Evolutionary conservation across 2,329 filamentous ascomycete species (phyloP).

Genomic region (Cordyceps fumosorosea): DNA sequence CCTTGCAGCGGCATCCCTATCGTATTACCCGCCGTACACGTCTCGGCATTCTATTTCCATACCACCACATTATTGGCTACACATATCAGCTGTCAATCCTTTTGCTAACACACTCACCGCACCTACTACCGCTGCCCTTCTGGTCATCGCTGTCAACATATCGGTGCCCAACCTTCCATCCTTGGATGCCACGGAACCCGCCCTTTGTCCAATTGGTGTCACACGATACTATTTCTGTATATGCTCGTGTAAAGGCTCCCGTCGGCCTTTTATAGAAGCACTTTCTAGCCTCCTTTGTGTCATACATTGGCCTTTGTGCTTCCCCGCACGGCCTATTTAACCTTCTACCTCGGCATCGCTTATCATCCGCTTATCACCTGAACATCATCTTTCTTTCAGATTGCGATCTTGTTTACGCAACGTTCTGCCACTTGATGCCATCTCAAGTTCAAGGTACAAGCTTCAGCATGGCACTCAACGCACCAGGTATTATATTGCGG

Average conservation of each 20-base stretch:
- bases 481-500: not conserved
- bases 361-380: not conserved
- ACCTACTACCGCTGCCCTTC: not conserved
- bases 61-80: slow-evolving; percentile 1
- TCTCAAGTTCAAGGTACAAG: not conserved
- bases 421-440: not conserved
- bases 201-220: not conserved
- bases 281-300: not conserved
- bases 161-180: not conserved
- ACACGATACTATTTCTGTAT: not conserved
- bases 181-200: not conserved
- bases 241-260: not conserved
- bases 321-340: not conserved
- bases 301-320: not conserved
- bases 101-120: not conserved
- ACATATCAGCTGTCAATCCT: not conserved
- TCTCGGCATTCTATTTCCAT: slow-evolving; percentile 3
- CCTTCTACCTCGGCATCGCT: slow-evolving; percentile 3
- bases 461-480: slow-evolving; percentile 7
- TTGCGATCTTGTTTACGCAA: not conserved
- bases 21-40: slow-evolving; percentile 2
- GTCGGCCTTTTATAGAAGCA: not conserved
- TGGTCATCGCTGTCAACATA: not conserved
- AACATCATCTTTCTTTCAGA: not conserved
- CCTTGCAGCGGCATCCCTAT: slow-evolving; percentile 3